These are phyloP conservation scores for Saksenaea vasiformis DNA, from an alignment of 371 early-diverging fungal genomes.

Conservation along the genomic window DNA sequence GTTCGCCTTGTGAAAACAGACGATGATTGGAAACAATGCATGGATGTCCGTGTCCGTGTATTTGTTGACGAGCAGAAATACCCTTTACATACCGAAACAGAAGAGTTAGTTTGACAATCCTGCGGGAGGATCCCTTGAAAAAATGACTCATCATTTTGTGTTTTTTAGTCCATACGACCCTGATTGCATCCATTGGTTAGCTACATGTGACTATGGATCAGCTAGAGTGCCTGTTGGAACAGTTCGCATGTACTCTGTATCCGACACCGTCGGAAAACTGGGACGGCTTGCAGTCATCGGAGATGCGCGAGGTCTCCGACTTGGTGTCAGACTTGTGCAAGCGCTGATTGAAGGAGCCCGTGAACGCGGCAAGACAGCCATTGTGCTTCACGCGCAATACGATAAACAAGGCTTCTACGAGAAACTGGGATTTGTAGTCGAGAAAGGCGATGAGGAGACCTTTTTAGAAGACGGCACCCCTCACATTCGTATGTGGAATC, in stretches of 20 bases:
- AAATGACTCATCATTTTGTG: not conserved
- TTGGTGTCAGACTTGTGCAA: constrained; percentile 33
- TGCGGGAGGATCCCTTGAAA: not conserved
- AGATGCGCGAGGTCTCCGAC: constrained; percentile 33
- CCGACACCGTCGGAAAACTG: constrained; percentile 33
- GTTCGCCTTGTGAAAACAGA: constrained; percentile 1
- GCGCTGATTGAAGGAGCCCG: constrained; percentile 25
- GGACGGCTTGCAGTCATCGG: constrained; percentile 45
- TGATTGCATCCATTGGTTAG: constrained; percentile 33
- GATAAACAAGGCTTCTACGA: constrained; percentile 50
- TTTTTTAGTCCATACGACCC: constrained; percentile 24
- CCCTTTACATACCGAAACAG: constrained; percentile 28
- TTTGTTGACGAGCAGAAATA: constrained; percentile 48
- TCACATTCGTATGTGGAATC: constrained; percentile 45
- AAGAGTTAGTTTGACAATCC: constrained; percentile 33
- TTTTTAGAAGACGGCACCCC: constrained; percentile 46
- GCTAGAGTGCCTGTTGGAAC: constrained; percentile 36
- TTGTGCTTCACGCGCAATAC: constrained; percentile 40
- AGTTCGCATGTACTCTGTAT: constrained; percentile 29
- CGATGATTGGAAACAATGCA: constrained; percentile 22
- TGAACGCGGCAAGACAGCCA: constrained; percentile 16
- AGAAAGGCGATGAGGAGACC: constrained; percentile 33
- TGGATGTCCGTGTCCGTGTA: constrained; percentile 34
- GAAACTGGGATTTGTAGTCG: constrained; percentile 40
- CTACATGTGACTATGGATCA: constrained; percentile 21